Base-by-base conservation (phyloP, 2,329 filamentous ascomycete genomes). In the Aspergillus sp. region DNA sequence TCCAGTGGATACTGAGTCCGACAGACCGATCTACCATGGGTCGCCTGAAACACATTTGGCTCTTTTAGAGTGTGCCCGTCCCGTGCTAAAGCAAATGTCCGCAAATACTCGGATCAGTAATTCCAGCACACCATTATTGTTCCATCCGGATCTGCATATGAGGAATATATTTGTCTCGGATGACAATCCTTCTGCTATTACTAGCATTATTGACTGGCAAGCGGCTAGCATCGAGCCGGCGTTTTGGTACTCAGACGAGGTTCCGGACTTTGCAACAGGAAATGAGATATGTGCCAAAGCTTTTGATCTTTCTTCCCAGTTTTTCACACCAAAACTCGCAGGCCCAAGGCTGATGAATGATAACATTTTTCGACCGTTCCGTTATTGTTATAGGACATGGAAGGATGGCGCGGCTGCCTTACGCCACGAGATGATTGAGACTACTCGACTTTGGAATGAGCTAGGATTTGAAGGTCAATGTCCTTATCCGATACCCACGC, bases 181-280 rank as follows among this genome's bases (percentile, higher is more conserved):
- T 48, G 68, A 74, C 9, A 67, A 78, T 51, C 73, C 76, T 13
- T 70, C 70, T 24, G 53, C 67, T 19, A 64, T 79, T 5, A 72
- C 74, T 5, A 69, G 66, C 12, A 73, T 79, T 15, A 75, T 79
- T 13, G 76, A 79, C 59, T 79, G 74, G 76, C 75, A 79, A 62
- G 73, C 70, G 1, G 61, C 69, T 42, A 73, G 70, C 60, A 68
- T 78, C 53, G 74, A 78, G 56, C 75, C 75, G 50, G 69, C 71
- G 40, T 78, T 77, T 57, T 73, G 68, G 65, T 74, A 77, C 61
- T 63, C 71, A 57, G 66, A 75, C 58, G 69, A 72, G 17, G 59
- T 68, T 11, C 75, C 76, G 30, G 77, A 79, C 65, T 77, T 79
- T 64, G 69, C 73, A 45, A 67, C 61, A 61, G 55, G 22, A 51